Conservation (phyloP, 805 yeast genomes). For the Lipomyces yamadae region DNA sequence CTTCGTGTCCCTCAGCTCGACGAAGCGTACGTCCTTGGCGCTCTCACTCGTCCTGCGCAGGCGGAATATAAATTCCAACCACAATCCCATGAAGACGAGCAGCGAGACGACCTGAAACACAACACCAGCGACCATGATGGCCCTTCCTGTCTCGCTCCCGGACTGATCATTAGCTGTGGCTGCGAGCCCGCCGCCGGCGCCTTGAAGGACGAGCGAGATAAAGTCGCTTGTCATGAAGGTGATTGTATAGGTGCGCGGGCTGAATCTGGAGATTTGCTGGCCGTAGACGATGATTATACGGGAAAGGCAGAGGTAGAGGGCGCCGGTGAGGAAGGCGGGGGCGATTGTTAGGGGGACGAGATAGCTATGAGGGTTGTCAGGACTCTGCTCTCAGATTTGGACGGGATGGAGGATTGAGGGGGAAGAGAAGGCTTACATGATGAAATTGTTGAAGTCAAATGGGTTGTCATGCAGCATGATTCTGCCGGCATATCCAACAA, state of each 20-base stretch:
- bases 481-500: conserved; percentile 5
- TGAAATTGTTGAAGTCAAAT: not conserved
- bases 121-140: conserved; percentile 9
- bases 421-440: conserved; percentile 12
- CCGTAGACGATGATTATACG: conserved; percentile 5
- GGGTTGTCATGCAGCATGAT: conserved; percentile 8
- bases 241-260: conserved; percentile 5
- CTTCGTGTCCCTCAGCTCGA: not conserved
- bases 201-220: conserved; percentile 8
- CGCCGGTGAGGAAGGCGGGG: conserved; percentile 10
- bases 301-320: conserved; percentile 10
- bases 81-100: not conserved
- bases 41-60: not conserved
- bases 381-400: too few relatives aligned
- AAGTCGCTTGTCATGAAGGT: conserved; percentile 5
- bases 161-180: conserved; percentile 3
- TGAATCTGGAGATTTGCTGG: conserved; percentile 6
- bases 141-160: not conserved
- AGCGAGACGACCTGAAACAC: conserved; percentile 1
- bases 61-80: not conserved
- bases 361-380: too few relatives aligned
- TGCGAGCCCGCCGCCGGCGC: conserved; percentile 12
- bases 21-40: not conserved
- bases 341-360: not conserved
- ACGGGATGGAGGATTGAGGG: too few relatives aligned